Base-by-base conservation (phyloP, 805 yeast genomes). In the Saturnispora dispora region DNA sequence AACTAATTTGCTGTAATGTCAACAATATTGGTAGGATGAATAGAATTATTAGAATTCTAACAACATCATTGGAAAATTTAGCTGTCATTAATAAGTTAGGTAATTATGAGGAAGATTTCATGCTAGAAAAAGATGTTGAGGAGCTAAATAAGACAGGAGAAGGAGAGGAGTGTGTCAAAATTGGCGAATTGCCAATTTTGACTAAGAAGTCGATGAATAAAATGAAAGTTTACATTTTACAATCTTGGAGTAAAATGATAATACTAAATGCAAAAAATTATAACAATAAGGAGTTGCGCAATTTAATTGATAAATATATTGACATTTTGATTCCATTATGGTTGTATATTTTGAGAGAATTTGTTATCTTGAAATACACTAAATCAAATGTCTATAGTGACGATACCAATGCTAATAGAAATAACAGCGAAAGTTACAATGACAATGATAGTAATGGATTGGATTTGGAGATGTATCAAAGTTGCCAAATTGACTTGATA, bases 331-430 rank as follows among this genome's bases (percentile, higher is more conserved):
- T 80, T 0, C 86, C 96, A 0, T 67, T 88, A 48, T 93, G 98
- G 98, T 75, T 87, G 4, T 69, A 83, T 5, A 74, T 85, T 0
- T 64, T 93, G 52, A 75, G 86, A 48, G 96, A 90, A 52, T 86
- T 75, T 60, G 84, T 95, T 0, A 73, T 81, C 58, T 62, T 81
- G 33, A 82, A 79, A 58, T 85, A 83, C 22, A 37, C 20, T 11
- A 37, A 37, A 37, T 18, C 17, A 18, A 20, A 20, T 37, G 15
- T 3, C 10, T 9, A 30, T 30, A 30, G 10, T 30, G 15, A 10
- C 3, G 33, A 30, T 13, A 30, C 1, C 15, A 30, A 4, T 30
- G 13, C 15, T 13, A 30, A 30, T 30, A 30, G 15, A 9, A 30
- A 4, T 2, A 11, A 30, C 15, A 10, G 33, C 33, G 13, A 30